Conservation (phyloP, 2,329 filamentous ascomycete species). For the Pseudogymnoascus sp. region DNA sequence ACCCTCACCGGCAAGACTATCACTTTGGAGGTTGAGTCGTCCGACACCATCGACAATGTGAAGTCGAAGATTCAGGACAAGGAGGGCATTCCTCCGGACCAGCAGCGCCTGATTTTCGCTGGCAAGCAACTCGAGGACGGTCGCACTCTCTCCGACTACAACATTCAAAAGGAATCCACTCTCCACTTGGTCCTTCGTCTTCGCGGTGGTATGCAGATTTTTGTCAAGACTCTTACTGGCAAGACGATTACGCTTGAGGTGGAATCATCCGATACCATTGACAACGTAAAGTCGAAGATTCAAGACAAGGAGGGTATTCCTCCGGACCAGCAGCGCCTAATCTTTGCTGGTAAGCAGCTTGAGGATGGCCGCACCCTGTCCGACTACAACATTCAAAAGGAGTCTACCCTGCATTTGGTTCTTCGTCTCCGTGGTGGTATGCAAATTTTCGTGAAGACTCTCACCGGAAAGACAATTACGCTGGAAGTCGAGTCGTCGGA, state of each 20-base stretch:
- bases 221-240: slow-evolving; percentile 63
- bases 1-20: slow-evolving; percentile 90
- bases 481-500: slow-evolving; percentile 62
- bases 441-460: slow-evolving; percentile 66
- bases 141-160: slow-evolving; percentile 87
- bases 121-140: slow-evolving; percentile 92
- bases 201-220: slow-evolving; percentile 73
- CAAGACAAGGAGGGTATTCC: slow-evolving; percentile 68
- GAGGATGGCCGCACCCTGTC: slow-evolving; percentile 73
- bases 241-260: slow-evolving; percentile 65
- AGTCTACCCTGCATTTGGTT: slow-evolving; percentile 63
- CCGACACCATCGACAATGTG: slow-evolving; percentile 89
- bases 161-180: slow-evolving; percentile 89
- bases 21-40: slow-evolving; percentile 81
- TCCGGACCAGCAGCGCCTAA: slow-evolving; percentile 62
- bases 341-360: slow-evolving; percentile 64
- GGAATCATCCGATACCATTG: slow-evolving; percentile 61
- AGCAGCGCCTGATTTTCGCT: slow-evolving; percentile 88
- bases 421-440: slow-evolving; percentile 67
- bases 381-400: slow-evolving; percentile 86
- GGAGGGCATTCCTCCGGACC: slow-evolving; percentile 89
- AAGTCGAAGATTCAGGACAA: slow-evolving; percentile 91
- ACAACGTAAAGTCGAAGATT: slow-evolving; percentile 65
- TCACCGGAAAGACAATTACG: slow-evolving; percentile 64
- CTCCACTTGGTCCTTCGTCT: slow-evolving; percentile 74